Evolutionary conservation across 2,329 filamentous ascomycete species (phyloP).

Genomic region (Fusarium buxicola): DNA sequence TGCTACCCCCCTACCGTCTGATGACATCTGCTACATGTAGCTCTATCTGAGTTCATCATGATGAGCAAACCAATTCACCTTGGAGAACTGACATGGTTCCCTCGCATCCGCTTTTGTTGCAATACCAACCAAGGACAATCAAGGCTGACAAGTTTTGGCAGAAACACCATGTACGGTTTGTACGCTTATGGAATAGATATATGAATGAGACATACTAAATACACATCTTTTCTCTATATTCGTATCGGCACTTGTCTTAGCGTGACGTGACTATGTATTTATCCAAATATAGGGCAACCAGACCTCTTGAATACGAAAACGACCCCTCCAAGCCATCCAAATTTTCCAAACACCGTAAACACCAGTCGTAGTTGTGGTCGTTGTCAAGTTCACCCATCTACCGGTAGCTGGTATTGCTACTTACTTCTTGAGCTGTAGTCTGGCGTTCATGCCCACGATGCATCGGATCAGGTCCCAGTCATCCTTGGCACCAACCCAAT

Average conservation of each 20-base stretch:
- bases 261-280: constrained; percentile 10
- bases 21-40: constrained; percentile 63
- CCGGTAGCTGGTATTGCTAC: background rate
- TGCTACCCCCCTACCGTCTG: constrained; percentile 53
- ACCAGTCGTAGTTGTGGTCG: background rate
- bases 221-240: background rate
- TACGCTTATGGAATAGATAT: background rate
- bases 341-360: too few species aligned
- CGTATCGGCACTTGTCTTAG: background rate
- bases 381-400: background rate
- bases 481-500: constrained; percentile 88
- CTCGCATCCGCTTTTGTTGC: constrained; percentile 9
- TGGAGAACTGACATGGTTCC: constrained; percentile 67
- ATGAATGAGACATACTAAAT: background rate
- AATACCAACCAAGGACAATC: background rate
- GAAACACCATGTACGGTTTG: background rate
- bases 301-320: background rate
- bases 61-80: constrained; percentile 68
- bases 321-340: background rate
- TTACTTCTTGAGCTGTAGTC: constrained; percentile 62
- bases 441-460: constrained; percentile 92
- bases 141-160: constrained; percentile 24
- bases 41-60: constrained; percentile 64
- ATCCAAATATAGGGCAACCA: background rate
- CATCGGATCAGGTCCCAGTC: constrained; percentile 92